These are phyloP conservation scores for Didymella exigua DNA, from an alignment of 2,329 filamentous ascomycete genomes.

Conservation along the genomic window DNA sequence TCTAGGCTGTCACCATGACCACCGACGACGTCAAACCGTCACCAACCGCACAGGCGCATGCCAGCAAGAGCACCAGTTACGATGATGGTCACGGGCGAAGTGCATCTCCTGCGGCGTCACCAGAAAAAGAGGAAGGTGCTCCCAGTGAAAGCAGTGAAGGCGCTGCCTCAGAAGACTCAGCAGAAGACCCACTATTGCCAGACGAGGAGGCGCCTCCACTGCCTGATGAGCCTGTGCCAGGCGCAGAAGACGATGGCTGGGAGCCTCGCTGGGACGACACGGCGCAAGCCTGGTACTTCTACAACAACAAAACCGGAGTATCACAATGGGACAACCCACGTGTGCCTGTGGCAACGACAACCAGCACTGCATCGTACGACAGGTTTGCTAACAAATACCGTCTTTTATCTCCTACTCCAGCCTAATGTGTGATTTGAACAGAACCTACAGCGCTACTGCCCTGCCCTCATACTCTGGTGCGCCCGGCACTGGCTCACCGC, in stretches of 20 bases:
- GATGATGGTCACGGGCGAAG: slow-evolving; percentile 14
- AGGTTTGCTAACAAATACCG: slow-evolving; percentile 45
- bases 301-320: slow-evolving; percentile 78
- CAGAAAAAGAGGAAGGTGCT: slow-evolving; percentile 12
- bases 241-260: slow-evolving; percentile 71
- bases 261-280: slow-evolving; percentile 75
- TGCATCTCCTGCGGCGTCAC: slow-evolving; percentile 11
- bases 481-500: slow-evolving; percentile 42
- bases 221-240: slow-evolving; percentile 57
- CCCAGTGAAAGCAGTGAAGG: slow-evolving; percentile 17
- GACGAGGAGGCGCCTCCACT: slow-evolving; percentile 45
- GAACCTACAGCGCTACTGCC: slow-evolving; percentile 36
- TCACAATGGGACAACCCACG: slow-evolving; percentile 86
- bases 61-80: slow-evolving; percentile 15
- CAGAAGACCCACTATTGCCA: slow-evolving; percentile 31
- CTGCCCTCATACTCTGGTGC: slow-evolving; percentile 36
- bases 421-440: slow-evolving; percentile 40
- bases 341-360: slow-evolving; percentile 57
- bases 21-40: slow-evolving; percentile 20
- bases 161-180: slow-evolving; percentile 8
- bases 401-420: slow-evolving; percentile 34
- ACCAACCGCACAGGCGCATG: slow-evolving; percentile 17
- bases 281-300: slow-evolving; percentile 77
- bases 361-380: slow-evolving; percentile 39
- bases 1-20: slow-evolving; percentile 22